Evolutionary conservation across 164 flowering plant genomes (phyloP).

Genomic region (Santalum album): DNA sequence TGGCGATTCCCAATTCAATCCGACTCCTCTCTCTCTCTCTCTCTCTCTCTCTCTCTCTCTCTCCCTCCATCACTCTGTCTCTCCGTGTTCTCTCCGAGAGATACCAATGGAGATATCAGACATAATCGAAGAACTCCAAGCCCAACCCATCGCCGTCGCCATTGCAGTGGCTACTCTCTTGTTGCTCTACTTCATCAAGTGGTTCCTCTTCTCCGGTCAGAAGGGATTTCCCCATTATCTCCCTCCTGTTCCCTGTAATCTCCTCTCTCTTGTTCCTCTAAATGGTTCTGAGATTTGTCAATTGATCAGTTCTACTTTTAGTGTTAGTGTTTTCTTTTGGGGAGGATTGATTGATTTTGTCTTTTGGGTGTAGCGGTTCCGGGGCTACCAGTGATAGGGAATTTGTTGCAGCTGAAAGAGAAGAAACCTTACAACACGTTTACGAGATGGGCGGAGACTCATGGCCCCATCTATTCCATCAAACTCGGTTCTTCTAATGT

Average conservation of each 20-base stretch:
- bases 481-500: slow-evolving; percentile 57
- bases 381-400: slow-evolving; percentile 71
- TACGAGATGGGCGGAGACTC: slow-evolving; percentile 50
- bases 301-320: background rate
- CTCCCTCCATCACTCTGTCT: background rate
- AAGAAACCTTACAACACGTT: slow-evolving; percentile 80
- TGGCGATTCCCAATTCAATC: too few relatives aligned
- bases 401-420: slow-evolving; percentile 62
- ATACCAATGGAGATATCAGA: background rate
- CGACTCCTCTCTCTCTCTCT: too few relatives aligned
- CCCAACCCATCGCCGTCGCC: slow-evolving; percentile 12
- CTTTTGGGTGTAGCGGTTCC: slow-evolving; percentile 44
- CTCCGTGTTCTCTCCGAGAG: background rate
- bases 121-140: slow-evolving; percentile 6
- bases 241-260: slow-evolving; percentile 29
- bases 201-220: background rate
- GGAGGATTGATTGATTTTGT: background rate
- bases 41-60: background rate
- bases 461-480: slow-evolving; percentile 77
- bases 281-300: background rate
- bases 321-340: background rate
- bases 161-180: slow-evolving; percentile 17
- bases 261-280: background rate
- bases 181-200: slow-evolving; percentile 4
- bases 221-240: background rate